Base-by-base conservation (phyloP, 208 protist species). In the Porcisia hertigi region DNA sequence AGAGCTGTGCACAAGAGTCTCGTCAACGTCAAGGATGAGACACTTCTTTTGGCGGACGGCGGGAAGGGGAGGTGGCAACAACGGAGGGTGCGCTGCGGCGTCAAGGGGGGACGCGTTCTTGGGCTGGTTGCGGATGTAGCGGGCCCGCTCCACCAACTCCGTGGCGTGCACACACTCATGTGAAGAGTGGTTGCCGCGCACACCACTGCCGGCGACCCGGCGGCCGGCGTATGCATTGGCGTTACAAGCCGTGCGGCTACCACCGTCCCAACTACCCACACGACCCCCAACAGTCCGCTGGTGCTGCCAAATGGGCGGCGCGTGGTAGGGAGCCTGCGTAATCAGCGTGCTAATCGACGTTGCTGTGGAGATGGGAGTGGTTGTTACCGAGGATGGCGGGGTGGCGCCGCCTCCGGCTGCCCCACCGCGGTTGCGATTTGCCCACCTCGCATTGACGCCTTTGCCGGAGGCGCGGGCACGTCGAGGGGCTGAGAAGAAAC, bases 1-100 rank as follows among this genome's bases (percentile, higher is more conserved):
- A 34, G 81, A 90, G 78, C 91, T 95, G 84, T 97, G 93, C 77
- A 97, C 93, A 18, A 97, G 86, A 9, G 93, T 98, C 75, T 98
- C 93, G 63, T 98, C 95, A 12, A 98, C 77, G 70, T 97, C 95
- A 14, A 97, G 79, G 57, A 98, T 91, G 43, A 98, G 81, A 64
- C 88, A 91, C 79, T 96, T 94, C 66, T 90, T 93, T 57, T 77
- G 75, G 14, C 75, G 60, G 67, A 85, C 75, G n/a, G 66, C 43
- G 45, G 79, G 80, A 41, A 85, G 71, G 62, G 79, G 85, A 57
- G 67, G 54, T 7, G 94, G 89, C 58, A 97, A 88, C 53, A 97
- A 80, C 11, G 89, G 88, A 36, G 89, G 84, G 71, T 93, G 90
- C 30, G 82, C 82, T 16, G 76, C 72, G 23, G 88, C 82, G 71